These are phyloP conservation scores for Peronospora farinosa DNA, from an alignment of 352 stramenopile species.

Conservation along the genomic window DNA sequence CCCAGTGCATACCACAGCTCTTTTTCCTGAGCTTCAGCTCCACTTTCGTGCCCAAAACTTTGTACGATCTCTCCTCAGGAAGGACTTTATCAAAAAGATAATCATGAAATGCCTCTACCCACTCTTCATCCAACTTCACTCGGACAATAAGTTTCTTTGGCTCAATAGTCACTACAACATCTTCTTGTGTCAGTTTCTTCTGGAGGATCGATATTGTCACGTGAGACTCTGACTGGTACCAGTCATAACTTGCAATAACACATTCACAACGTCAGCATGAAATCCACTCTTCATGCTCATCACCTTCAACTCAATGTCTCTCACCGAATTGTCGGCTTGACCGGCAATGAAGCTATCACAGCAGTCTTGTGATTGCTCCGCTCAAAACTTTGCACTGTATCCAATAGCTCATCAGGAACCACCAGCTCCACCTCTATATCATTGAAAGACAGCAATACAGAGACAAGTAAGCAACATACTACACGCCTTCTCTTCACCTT, in stretches of 20 bases:
- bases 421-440: constrained; percentile 25
- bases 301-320: background rate
- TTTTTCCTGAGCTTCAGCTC: constrained; percentile 84
- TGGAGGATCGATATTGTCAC: constrained; percentile 81
- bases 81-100: constrained; percentile 70
- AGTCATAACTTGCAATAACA: constrained; percentile 55
- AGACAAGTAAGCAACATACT: background rate
- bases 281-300: background rate
- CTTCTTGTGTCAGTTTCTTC: constrained; percentile 65
- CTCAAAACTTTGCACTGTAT: constrained; percentile 3
- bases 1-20: constrained; percentile 47
- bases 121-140: constrained; percentile 42
- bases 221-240: constrained; percentile 78
- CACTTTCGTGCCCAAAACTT: constrained; percentile 63
- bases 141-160: constrained; percentile 46
- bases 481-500: background rate
- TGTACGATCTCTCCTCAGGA: constrained; percentile 45
- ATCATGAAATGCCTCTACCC: constrained; percentile 58
- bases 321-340: constrained; percentile 30
- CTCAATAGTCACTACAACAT: constrained; percentile 55
- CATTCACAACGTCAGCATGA: constrained; percentile 6
- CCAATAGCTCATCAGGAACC: constrained; percentile 18
- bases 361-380: constrained; percentile 21
- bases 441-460: constrained; percentile 11
- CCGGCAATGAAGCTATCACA: constrained; percentile 12